Base-by-base conservation (phyloP, 2,329 filamentous ascomycete genomes). In the Ceratocystis colombiana region DNA sequence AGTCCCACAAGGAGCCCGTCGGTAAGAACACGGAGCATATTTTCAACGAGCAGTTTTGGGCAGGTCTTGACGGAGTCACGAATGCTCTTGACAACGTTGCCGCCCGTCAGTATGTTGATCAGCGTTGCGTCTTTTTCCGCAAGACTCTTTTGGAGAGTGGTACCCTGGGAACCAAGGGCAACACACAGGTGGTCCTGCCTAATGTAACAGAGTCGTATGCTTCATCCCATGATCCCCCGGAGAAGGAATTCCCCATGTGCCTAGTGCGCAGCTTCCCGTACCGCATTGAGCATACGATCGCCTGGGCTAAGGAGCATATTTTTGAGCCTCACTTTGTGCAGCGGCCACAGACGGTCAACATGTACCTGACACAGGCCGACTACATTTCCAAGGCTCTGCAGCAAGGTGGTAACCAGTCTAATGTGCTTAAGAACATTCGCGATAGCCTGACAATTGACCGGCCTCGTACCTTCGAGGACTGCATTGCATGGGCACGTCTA, bases 241-340 rank as follows among this genome's bases (percentile, higher is more conserved):
- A 99, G 81, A 91, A 96, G 79, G 96, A 94, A 0, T 97, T 99
- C 82, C 94, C 94, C 0, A 97, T 97, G 92, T 99, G 94, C 76
- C 97, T 94, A 4, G 82, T 99, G 69, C 86, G 90, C 73, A 96
- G 92, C 76, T 99, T 99, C 81, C 94, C 94, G 68, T 99, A 99
- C 81, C 88, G 88, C 72, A 99, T 99, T 72, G 92, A 99, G 78
- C 94, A 99, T 76, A 97, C 94, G 0, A 99, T 99, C 75, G 94
- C 94, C 2, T 99, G 94, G 94, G 88, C 92, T 48, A 90, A 95
- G 72, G 94, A 97, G 75, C 77, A 79, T 72, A 83, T 96, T 70
- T 99, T 99, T 77, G 91, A 97, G 78, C 88, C 87, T 33, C 90
- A 88, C 71, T 99, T 97, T 72, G 91, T 96, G 71, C 94, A 93